phyloP scores from a whole-genome alignment of 495 filamentous ascomycete genomes.

The Bacidia rubella region DNA sequence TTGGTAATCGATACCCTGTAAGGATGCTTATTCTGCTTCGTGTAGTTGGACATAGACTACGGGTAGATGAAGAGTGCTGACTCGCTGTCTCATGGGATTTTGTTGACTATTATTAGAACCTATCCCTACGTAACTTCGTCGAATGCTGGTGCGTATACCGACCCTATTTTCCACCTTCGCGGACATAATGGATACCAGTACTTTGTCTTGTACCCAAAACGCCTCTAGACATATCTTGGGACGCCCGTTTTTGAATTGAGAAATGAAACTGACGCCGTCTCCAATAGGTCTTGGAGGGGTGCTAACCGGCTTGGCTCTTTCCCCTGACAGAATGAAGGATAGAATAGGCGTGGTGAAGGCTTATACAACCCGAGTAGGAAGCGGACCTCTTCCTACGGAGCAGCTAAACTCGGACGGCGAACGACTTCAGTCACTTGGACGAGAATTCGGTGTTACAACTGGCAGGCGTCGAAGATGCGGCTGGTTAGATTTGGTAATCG shows the following conservation, averaged over 20 bases:
- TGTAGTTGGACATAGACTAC: neutral
- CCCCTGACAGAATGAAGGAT: conserved; percentile 31
- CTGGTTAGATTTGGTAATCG: conserved; percentile 81
- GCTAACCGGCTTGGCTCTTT: conserved; percentile 55
- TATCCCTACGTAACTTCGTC: conserved; percentile 80
- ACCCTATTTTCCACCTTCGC: too few species aligned
- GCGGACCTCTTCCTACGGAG: conserved; percentile 78
- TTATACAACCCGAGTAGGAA: conserved; percentile 60
- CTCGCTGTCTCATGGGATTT: neutral
- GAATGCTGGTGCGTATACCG: conserved; percentile 47
- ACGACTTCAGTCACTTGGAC: conserved; percentile 47
- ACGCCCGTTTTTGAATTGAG: neutral
- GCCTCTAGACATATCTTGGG: too few species aligned
- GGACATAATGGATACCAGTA: too few species aligned
- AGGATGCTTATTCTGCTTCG: neutral
- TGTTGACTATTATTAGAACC: conserved; percentile 46
- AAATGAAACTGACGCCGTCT: neutral
- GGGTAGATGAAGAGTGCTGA: too few species aligned
- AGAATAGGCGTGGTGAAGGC: conserved; percentile 85
- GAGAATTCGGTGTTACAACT: conserved; percentile 70
- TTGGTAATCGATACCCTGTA: neutral
- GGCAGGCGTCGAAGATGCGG: conserved; percentile 60
- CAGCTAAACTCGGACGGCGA: conserved; percentile 52
- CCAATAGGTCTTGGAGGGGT: conserved; percentile 41
- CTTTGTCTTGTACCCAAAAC: too few species aligned